phyloP scores from a whole-genome alignment of 495 filamentous ascomycete species.

The Penicillium parvum region DNA sequence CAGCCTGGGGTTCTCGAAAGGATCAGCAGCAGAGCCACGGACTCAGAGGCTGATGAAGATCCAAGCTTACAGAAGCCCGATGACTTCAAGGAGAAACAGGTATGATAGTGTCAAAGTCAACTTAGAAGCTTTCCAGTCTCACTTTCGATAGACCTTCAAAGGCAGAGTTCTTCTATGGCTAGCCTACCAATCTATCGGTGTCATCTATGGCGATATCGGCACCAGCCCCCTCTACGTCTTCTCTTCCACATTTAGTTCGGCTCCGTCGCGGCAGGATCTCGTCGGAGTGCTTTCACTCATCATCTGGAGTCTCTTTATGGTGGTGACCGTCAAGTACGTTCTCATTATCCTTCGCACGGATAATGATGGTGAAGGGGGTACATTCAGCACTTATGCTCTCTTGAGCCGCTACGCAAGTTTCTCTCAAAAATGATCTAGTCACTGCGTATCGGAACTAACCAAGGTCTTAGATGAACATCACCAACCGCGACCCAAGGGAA shows the following conservation, averaged over 20 bases:
- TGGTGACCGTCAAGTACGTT: slow-evolving; percentile 72
- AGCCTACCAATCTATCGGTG: slow-evolving; percentile 65
- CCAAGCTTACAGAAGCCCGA: slow-evolving; percentile 16
- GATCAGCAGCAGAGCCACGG: slow-evolving; percentile 1
- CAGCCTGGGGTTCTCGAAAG: neutral
- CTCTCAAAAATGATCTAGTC: neutral
- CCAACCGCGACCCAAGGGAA: slow-evolving; percentile 20
- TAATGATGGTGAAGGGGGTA: slow-evolving; percentile 75
- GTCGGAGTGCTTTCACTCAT: slow-evolving; percentile 68
- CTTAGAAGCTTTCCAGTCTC: slow-evolving; percentile 1
- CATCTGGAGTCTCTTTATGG: slow-evolving; percentile 68
- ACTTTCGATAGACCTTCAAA: slow-evolving; percentile 13
- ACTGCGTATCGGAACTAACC: neutral
- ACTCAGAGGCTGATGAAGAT: slow-evolving; percentile 13
- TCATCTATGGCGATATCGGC: slow-evolving; percentile 76
- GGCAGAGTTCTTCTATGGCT: slow-evolving; percentile 37
- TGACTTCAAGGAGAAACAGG: slow-evolving; percentile 20
- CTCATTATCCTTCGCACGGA: slow-evolving; percentile 65
- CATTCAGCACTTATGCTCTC: slow-evolving; percentile 68
- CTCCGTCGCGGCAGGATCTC: slow-evolving; percentile 56
- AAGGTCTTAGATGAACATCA: slow-evolving; percentile 19
- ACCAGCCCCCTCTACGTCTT: slow-evolving; percentile 71
- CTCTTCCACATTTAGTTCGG: slow-evolving; percentile 60
- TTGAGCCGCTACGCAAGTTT: slow-evolving; percentile 60
- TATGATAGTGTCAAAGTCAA: neutral